A percentile compares a stretch with the other conserved stretches of the same genome.
Evolutionary conservation across 202 grass and related monocot genomes (phyloP).

Genomic region (Schoenoplectus tabernaemontani): DNA sequence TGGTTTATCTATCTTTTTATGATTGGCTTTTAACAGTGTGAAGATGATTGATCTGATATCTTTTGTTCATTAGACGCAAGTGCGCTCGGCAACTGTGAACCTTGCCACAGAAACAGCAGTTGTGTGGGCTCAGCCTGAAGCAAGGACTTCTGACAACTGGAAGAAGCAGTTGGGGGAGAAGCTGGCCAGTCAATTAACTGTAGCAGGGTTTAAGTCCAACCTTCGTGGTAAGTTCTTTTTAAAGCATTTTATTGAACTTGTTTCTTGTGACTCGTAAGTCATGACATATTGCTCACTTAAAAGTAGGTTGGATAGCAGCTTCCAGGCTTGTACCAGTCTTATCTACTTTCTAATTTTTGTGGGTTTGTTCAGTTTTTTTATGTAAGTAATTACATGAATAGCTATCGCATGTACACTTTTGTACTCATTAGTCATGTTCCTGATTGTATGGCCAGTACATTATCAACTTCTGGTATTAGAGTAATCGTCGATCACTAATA

Average conservation of each 20-base stretch:
- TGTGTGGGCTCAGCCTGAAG: slow-evolving; percentile 49
- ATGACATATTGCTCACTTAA: not conserved
- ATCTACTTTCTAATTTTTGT: not conserved
- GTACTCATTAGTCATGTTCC: not conserved
- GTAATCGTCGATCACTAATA: not conserved
- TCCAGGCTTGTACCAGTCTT: not conserved
- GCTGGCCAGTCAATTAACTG: slow-evolving; percentile 68
- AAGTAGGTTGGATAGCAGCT: not conserved
- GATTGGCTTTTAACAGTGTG: not conserved
- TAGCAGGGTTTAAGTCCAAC: slow-evolving; percentile 74
- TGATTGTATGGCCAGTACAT: not conserved
- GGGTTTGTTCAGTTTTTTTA: not conserved
- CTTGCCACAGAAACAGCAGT: slow-evolving; percentile 89
- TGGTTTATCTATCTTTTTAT: not conserved
- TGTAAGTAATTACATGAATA: not conserved
- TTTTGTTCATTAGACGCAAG: slow-evolving; percentile 56
- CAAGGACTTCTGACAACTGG: slow-evolving; percentile 49
- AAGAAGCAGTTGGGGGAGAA: slow-evolving; percentile 69
- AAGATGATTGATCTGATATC: slow-evolving; percentile 20
- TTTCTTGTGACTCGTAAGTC: not conserved
- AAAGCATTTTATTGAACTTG: not conserved
- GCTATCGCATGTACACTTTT: not conserved
- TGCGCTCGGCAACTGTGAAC: slow-evolving; percentile 65
- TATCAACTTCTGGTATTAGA: not conserved
- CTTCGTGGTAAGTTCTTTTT: slow-evolving; percentile 50